Evolutionary conservation across 139 green algal species (phyloP), one percentile per base, ranked within the genome.

Genomic region (Auxenochlorella protothecoides): DNA sequence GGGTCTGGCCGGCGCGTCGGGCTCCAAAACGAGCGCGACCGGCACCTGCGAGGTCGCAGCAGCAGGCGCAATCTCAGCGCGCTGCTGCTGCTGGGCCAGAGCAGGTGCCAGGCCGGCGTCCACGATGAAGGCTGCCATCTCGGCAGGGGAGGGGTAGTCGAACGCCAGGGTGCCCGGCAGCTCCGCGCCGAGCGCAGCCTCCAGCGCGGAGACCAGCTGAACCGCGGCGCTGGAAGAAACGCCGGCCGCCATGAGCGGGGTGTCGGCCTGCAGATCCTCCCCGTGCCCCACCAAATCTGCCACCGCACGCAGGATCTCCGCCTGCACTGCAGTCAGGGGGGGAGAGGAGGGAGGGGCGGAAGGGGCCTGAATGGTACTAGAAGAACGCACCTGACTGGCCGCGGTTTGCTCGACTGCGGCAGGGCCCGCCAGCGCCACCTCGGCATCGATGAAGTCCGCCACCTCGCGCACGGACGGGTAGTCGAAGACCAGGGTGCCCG

Each of bases 181-280:
- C 11, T 83, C 76, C 55, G 85, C n/a, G n/a, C 74, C 70, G 3
- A 89, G 11, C 3, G 68, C 65, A 14, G 16, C 54, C 16, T 74
- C 60, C 8, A 73, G 53, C 27, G 27, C 27, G 27, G 27, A 44
- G 27, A 44, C 27, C 27, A 44, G 27, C 27, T 44, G 27, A 44
- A 44, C 27, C 4, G 88, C 83, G 5, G 81, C 84, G 61, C 92
- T 76, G 15, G 79, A 88, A 76, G 92, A 88, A 70, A 92, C 71
- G 11, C 89, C 89, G 7, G 83, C 79, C n/a, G 81, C 81, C 87
- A 94, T 94, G 4, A 94, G 76, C 8, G 89, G 87, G 27, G 27
- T 44, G 27, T 44, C 27, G 27, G 27, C 27, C 27, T 44, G 27
- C 27, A 44, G 27, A 44, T 44, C 27, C 27, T 44, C 27, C 27